Conservation (phyloP, 2,329 filamentous ascomycete species). For the Fusarium tuaranense region DNA sequence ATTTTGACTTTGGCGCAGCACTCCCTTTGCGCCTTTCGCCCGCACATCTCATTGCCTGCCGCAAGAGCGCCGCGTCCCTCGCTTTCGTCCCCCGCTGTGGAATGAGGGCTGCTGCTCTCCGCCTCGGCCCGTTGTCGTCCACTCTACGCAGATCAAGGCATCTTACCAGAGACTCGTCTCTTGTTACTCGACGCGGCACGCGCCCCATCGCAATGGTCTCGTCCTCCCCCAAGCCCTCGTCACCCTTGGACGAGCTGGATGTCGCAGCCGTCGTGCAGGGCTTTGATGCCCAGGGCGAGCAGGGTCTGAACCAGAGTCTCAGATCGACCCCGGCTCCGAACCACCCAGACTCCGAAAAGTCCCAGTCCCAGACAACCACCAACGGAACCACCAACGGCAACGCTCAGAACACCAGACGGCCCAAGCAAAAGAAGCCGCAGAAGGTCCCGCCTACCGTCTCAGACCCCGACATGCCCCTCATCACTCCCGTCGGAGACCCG, state of each 20-base stretch:
- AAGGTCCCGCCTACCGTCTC: conserved; percentile 34
- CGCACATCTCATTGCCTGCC: conserved; percentile 19
- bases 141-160: conserved; percentile 35
- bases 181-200: conserved; percentile 16
- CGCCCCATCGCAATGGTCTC: conserved; percentile 37
- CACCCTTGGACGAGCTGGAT: conserved; percentile 22
- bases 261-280: conserved; percentile 32
- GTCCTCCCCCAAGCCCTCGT: conserved; percentile 20
- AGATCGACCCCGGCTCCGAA: conserved; percentile 11
- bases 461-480: conserved; percentile 41
- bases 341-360: conserved; percentile 24
- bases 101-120: conserved; percentile 45
- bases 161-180: conserved; percentile 26
- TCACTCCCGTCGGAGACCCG: conserved; percentile 51
- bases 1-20: conserved; percentile 1
- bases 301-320: conserved; percentile 14
- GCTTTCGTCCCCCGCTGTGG: conserved; percentile 21
- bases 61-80: conserved; percentile 14
- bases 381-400: conserved; percentile 10
- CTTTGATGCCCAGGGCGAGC: conserved; percentile 30
- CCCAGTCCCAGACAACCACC: not conserved
- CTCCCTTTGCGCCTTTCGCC: not conserved
- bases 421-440: conserved; percentile 28
- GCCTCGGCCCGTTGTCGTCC: conserved; percentile 39
- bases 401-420: conserved; percentile 20